Percentiles rank a stretch among this genome's conserved stretches.
phyloP scores from a whole-genome alignment of 2,329 filamentous ascomycete genomes.

The Whalleya microplaca region DNA sequence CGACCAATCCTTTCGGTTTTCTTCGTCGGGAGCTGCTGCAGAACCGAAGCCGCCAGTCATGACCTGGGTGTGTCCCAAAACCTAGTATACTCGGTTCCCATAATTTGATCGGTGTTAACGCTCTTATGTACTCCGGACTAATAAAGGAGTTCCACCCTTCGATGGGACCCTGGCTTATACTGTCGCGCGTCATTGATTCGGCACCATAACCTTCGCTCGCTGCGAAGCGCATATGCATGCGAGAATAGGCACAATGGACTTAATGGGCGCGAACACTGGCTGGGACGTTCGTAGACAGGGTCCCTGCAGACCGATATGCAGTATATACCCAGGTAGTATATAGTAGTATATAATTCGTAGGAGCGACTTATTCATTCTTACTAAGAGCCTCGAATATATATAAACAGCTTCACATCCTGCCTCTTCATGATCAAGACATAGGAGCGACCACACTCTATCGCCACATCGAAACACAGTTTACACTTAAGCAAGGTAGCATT shows the following conservation, averaged over 20 bases:
- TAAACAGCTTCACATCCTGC: not conserved
- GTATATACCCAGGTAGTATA: no score
- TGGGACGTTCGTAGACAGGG: not conserved
- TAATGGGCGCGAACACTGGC: not conserved
- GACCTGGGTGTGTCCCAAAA: no score
- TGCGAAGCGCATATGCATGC: not conserved
- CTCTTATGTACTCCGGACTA: no score
- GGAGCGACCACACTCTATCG: not conserved
- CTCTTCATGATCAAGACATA: not conserved
- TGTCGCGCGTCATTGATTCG: not conserved
- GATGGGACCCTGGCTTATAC: not conserved
- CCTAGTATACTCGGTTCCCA: not conserved
- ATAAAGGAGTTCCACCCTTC: no score
- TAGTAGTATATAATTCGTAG: no score
- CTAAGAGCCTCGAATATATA: not conserved
- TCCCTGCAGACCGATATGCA: no score
- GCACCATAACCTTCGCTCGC: not conserved
- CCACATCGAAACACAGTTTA: not conserved
- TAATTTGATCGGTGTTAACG: not conserved
- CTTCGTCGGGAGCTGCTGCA: conserved; percentile 8
- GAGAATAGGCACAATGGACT: not conserved
- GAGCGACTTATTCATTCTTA: not conserved
- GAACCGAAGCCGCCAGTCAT: conserved; percentile 4
- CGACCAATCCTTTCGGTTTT: conserved; percentile 5
- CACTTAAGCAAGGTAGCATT: not conserved